A percentile compares a stretch with the other conserved stretches of the same genome.
phyloP scores from a whole-genome alignment of 2,329 filamentous ascomycete genomes.

The Dendryphion nanum region DNA sequence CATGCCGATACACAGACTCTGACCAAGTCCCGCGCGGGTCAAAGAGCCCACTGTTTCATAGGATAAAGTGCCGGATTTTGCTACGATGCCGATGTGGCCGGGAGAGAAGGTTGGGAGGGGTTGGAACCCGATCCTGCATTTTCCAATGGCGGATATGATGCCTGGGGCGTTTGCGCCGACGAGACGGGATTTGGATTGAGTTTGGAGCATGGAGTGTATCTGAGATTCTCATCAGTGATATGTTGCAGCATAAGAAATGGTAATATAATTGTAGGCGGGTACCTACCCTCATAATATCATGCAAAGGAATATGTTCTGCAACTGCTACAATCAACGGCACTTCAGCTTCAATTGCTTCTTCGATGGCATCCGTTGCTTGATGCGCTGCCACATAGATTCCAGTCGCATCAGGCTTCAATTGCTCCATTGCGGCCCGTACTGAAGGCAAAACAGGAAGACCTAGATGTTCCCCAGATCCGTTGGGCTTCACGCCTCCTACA shows the following conservation, averaged over 20 bases:
- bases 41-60: constrained; percentile 78
- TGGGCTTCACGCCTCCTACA: constrained; percentile 74
- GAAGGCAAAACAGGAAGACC: constrained; percentile 70
- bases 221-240: constrained; percentile 32
- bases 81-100: constrained; percentile 70
- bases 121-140: constrained; percentile 73
- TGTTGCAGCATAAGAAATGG: neutral
- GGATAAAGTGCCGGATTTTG: constrained; percentile 77
- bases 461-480: constrained; percentile 68
- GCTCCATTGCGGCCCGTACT: constrained; percentile 66
- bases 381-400: constrained; percentile 79
- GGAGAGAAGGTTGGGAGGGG: constrained; percentile 69
- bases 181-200: constrained; percentile 68
- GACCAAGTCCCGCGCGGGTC: constrained; percentile 70
- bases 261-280: neutral
- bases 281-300: constrained; percentile 70
- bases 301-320: constrained; percentile 75
- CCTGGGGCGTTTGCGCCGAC: constrained; percentile 81
- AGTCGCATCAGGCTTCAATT: constrained; percentile 72
- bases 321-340: constrained; percentile 76
- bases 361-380: constrained; percentile 69
- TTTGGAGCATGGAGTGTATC: constrained; percentile 68
- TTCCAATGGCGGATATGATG: constrained; percentile 71
- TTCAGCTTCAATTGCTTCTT: constrained; percentile 77
- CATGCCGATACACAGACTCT: constrained; percentile 75